Percentiles rank a stretch among this genome's conserved stretches.
phyloP scores from a whole-genome alignment of 2,329 filamentous ascomycete genomes.

The Monosporascus cannonballus region DNA sequence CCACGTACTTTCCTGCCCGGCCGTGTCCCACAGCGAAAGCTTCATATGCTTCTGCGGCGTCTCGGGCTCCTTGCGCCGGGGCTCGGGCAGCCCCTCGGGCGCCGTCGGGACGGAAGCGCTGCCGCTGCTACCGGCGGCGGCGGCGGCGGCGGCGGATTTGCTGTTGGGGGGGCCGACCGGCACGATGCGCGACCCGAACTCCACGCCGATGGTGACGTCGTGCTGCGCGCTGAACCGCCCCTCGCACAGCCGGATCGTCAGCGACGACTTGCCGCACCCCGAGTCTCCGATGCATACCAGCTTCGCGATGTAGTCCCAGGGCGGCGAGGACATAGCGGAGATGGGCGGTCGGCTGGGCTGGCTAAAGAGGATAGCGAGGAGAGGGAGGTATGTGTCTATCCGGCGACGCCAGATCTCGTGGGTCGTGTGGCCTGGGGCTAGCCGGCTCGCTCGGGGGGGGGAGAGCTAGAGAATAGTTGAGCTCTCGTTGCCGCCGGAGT shows the following conservation, averaged over 20 bases:
- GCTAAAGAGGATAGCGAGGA: background rate
- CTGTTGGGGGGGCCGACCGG: slow-evolving; percentile 77
- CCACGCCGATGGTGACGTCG: slow-evolving; percentile 95
- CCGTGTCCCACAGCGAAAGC: slow-evolving; percentile 89
- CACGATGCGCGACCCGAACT: slow-evolving; percentile 90
- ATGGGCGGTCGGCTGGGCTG: slow-evolving; percentile 2
- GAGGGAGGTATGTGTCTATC: background rate
- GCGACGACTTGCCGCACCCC: slow-evolving; percentile 88
- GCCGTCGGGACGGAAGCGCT: slow-evolving; percentile 14
- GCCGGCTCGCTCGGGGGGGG: too few species aligned
- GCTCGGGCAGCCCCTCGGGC: slow-evolving; percentile 43
- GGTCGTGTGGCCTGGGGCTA: too few species aligned
- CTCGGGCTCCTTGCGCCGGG: slow-evolving; percentile 35
- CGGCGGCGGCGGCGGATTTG: slow-evolving; percentile 29
- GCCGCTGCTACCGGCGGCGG: slow-evolving; percentile 28
- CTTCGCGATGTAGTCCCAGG: slow-evolving; percentile 99
- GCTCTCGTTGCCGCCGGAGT: too few species aligned
- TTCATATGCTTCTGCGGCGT: slow-evolving; percentile 74
- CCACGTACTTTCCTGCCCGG: slow-evolving; percentile 74
- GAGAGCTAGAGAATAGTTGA: too few species aligned
- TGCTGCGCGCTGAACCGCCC: slow-evolving; percentile 90
- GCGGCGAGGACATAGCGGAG: slow-evolving; percentile 51
- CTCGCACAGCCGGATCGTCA: slow-evolving; percentile 94
- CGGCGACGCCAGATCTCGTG: too few species aligned
- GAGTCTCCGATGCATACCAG: slow-evolving; percentile 97